Base-by-base conservation (phyloP, 75 land plant species). In the Azolla pinnata region DNA sequence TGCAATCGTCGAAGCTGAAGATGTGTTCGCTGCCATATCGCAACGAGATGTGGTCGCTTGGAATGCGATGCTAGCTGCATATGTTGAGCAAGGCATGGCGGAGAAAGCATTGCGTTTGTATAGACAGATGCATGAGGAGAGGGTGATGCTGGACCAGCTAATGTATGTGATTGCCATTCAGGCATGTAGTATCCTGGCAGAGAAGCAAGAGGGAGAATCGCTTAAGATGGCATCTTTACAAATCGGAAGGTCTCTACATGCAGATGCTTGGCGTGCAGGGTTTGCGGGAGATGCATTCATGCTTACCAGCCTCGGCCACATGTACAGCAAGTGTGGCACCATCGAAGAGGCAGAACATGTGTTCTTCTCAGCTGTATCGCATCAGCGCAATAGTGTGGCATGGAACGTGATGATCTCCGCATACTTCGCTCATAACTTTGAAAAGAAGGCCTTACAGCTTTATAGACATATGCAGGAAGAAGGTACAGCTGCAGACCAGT, bases 401-500 rank as follows among this genome's bases (percentile, higher is more conserved):
- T 83, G 81, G 87, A 80, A 84, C 53, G 40, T 79, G 21, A 63
- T 84, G 42, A 71, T 84, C 47, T 65, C 70, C 31, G 76, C 71
- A 3, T 84, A 66, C 63, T 33, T 58, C 30, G 73, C 56, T n/a
- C 62, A 44, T 57, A 60, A 63, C 1, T 23, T 29, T 33, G 56
- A 52, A 23, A 38, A 33, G 34, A 33, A 77, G 56, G 54, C 77
- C 26, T 12, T 57, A 2, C 48, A 53, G 2, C 72, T 79, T 18
- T 62, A 76, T 27, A 10, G 30, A 29, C 50, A 61, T 45, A 84
- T 84, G 83, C 68, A 70, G 8, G 59, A 67, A 26, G 48, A 52
- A 4, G 33, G 63, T 24, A 10, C 74, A 0, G 45, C 30, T 19
- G 78, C 78, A 17, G 72, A 74, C 31, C 69, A 63, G 1, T 71